Conservation (phyloP, 1,284 basidiomycete species). For the Rhodotorula sp. region DNA sequence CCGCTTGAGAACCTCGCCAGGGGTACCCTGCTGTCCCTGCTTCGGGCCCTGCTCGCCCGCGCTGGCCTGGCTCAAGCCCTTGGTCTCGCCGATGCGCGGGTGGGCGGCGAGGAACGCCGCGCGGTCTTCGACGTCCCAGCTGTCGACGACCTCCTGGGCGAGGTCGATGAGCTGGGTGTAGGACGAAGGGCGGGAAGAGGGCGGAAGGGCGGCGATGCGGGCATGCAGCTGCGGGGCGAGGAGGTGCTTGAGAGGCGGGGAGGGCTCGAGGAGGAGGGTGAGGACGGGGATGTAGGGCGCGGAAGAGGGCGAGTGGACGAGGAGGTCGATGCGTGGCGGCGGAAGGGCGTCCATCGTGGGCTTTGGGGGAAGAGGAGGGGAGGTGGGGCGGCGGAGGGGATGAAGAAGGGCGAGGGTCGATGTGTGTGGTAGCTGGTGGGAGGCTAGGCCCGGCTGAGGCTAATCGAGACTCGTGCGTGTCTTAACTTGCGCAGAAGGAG, state of each 20-base stretch:
- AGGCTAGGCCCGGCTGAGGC: background rate
- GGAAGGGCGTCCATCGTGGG: slow-evolving; percentile 21
- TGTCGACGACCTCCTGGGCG: slow-evolving; percentile 59
- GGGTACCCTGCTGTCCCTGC: slow-evolving; percentile 31
- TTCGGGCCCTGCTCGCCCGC: slow-evolving; percentile 70
- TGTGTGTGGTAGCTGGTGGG: accelerated
- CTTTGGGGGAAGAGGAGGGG: background rate
- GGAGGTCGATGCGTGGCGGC: slow-evolving; percentile 35
- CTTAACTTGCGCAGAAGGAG: background rate
- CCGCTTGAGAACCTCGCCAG: slow-evolving; percentile 42
- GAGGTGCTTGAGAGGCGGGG: slow-evolving; percentile 60
- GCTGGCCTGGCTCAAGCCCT: slow-evolving; percentile 69
- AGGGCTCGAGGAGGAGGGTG: slow-evolving; percentile 68
- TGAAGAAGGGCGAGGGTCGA: background rate
- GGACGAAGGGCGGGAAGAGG: slow-evolving; percentile 44
- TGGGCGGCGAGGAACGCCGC: slow-evolving; percentile 76
- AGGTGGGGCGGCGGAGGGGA: no score
- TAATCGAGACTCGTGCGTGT: no score
- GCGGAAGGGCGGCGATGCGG: slow-evolving; percentile 24
- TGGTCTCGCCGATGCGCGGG: slow-evolving; percentile 80
- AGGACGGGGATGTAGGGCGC: slow-evolving; percentile 52
- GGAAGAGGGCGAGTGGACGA: slow-evolving; percentile 31
- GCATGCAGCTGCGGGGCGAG: slow-evolving; percentile 62
- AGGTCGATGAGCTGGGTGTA: slow-evolving; percentile 66
- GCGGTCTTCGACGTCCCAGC: slow-evolving; percentile 63